A percentile compares a stretch with the other conserved stretches of the same genome.
phyloP scores from a whole-genome alignment of 1,284 basidiomycete genomes.

The Coniferiporia weirii region DNA sequence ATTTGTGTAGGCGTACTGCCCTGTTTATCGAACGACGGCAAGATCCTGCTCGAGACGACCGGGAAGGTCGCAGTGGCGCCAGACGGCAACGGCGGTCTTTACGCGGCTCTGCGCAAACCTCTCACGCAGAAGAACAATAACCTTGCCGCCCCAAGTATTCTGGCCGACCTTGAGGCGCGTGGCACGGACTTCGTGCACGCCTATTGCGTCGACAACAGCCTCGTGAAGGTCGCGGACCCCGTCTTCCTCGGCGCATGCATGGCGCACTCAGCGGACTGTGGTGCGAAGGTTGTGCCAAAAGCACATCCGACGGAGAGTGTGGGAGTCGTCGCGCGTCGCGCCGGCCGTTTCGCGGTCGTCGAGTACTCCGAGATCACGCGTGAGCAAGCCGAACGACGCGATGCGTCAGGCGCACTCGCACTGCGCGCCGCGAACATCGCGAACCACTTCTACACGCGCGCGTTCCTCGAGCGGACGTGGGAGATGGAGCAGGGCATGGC shows the following conservation, averaged over 20 bases:
- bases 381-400: slow-evolving; percentile 78
- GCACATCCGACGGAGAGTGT: slow-evolving; percentile 84
- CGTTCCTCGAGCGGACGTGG: slow-evolving; percentile 78
- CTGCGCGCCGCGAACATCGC: slow-evolving; percentile 97
- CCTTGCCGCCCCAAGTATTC: slow-evolving; percentile 56
- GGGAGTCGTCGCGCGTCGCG: slow-evolving; percentile 86
- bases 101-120: slow-evolving; percentile 85
- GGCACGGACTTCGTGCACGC: slow-evolving; percentile 88
- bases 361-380: slow-evolving; percentile 96
- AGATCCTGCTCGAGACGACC: slow-evolving; percentile 81
- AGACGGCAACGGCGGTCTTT: slow-evolving; percentile 97
- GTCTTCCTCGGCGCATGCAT: slow-evolving; percentile 95
- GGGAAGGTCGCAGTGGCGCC: slow-evolving; percentile 88
- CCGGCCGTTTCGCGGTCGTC: slow-evolving; percentile 84
- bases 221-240: slow-evolving; percentile 95
- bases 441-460: slow-evolving; percentile 96
- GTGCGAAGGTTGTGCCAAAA: slow-evolving; percentile 96
- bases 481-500: slow-evolving; percentile 86
- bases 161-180: slow-evolving; percentile 77
- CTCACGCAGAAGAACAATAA: slow-evolving; percentile 52
- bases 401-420: slow-evolving; percentile 66
- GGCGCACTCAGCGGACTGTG: slow-evolving; percentile 79
- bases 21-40: slow-evolving; percentile 91
- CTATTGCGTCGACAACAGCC: slow-evolving; percentile 98
- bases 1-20: slow-evolving; percentile 78